Evolutionary conservation across 2,329 filamentous ascomycete genomes (phyloP).

Genomic region (Claviceps arundinis): DNA sequence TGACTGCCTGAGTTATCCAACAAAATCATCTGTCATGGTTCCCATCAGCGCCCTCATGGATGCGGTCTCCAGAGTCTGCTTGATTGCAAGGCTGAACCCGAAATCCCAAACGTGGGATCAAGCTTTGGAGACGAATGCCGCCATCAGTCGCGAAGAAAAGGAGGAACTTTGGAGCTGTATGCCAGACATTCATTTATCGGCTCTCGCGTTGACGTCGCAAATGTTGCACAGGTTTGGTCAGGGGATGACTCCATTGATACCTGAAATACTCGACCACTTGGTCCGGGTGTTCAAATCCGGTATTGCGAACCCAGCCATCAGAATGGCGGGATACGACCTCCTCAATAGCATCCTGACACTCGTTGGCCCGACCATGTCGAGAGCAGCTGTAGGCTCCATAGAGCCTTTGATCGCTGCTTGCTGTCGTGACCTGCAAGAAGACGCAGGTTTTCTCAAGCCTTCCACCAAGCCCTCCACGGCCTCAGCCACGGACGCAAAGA

Average conservation of each 20-base stretch:
- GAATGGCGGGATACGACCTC: slow-evolving; percentile 47
- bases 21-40: slow-evolving; percentile 50
- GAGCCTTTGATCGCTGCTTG: slow-evolving; percentile 49
- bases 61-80: slow-evolving; percentile 54
- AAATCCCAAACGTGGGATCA: slow-evolving; percentile 33
- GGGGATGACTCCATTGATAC: slow-evolving; percentile 44
- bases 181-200: slow-evolving; percentile 59
- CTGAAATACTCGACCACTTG: slow-evolving; percentile 57
- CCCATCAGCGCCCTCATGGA: slow-evolving; percentile 57
- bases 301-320: slow-evolving; percentile 39
- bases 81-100: slow-evolving; percentile 42
- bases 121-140: slow-evolving; percentile 52
- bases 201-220: slow-evolving; percentile 47
- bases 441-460: slow-evolving; percentile 33
- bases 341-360: slow-evolving; percentile 43
- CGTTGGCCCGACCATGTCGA: slow-evolving; percentile 53
- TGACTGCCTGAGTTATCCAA: slow-evolving; percentile 49
- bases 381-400: slow-evolving; percentile 50
- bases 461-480: slow-evolving; percentile 19
- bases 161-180: slow-evolving; percentile 64
- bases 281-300: slow-evolving; percentile 54
- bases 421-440: slow-evolving; percentile 59
- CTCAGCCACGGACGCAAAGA: slow-evolving; percentile 14
- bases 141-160: slow-evolving; percentile 66
- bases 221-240: slow-evolving; percentile 45